Evolutionary conservation across 441 rosid species (phyloP), one percentile per base, ranked within the genome.

Genomic region (Eruca vesicaria): DNA sequence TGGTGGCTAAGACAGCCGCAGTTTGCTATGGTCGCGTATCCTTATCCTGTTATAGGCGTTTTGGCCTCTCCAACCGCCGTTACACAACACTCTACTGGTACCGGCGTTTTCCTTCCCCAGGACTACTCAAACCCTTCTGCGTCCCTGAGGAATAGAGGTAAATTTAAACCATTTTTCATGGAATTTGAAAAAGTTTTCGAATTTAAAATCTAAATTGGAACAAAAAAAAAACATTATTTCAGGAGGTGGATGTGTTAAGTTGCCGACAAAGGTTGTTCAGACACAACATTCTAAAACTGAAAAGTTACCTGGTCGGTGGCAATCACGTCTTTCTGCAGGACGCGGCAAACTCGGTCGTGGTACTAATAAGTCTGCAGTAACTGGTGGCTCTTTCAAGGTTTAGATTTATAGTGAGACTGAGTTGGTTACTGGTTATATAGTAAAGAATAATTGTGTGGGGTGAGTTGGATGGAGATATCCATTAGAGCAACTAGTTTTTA

Each of bases 41-140:
- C 5, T 8, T 50, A 50, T 50, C 56, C 56, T 23, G 56, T 50
- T 3, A 1, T 5, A 8, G 78, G 84, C 14, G 79, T 84, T 4
- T 81, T 84, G 33, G 81, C 75, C 4, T 69, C 82, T n/a, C 86
- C 87, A 78, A 68, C 84, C 66, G 84, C 82, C 11, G 82, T 57
- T 4, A 94, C 86, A 72, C 80, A 82, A 6, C 84, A 84, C 45
- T 68, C 87, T 41, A 43, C 87, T 20, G 98, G 98, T 4, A 94
- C 98, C 29, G 98, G 98, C 15, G 97, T 94, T 10, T 94, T 94
- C 84, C 6, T 94, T 72, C 99, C 99, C 31, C 91, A 91, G 6
- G 76, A 82, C 66, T 76, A 79, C 16, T 82, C 83, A 16, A 48
- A 77, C 68, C 82, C 87, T 0, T 72, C 78, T 1, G 90, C 84